phyloP scores from a whole-genome alignment of 768 basidiomycete genomes.

The Postia placenta region DNA sequence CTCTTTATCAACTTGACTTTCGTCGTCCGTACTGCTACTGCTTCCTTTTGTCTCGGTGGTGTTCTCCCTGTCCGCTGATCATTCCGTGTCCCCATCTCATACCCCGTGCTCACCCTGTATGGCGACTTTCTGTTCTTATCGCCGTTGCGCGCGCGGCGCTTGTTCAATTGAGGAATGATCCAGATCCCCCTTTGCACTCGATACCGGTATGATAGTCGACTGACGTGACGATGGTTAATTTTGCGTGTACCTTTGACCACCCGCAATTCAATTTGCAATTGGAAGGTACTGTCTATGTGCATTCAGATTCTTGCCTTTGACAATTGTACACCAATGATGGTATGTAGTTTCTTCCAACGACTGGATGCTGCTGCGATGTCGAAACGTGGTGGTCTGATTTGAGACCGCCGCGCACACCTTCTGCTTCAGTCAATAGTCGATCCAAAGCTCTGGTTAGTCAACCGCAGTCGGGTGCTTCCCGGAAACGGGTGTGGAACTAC shows the following conservation, averaged over 20 bases:
- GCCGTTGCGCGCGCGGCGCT: conserved; percentile 1
- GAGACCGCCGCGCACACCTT: too few species aligned
- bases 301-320: too few species aligned
- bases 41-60: conserved; percentile 1
- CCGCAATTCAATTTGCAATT: not conserved
- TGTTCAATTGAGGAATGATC: conserved; percentile 1
- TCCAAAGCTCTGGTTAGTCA: too few species aligned
- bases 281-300: too few species aligned
- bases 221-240: conserved; percentile 16
- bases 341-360: too few species aligned
- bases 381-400: too few species aligned
- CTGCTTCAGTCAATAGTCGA: too few species aligned
- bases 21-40: conserved; percentile 10
- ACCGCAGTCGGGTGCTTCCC: too few species aligned
- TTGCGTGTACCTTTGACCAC: conserved; percentile 14
- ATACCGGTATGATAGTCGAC: conserved; percentile 20
- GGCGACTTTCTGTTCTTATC: not conserved
- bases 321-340: too few species aligned
- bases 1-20: conserved; percentile 45
- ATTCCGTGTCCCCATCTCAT: conserved; percentile 4
- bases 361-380: too few species aligned
- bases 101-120: not conserved
- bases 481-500: too few species aligned
- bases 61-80: not conserved
- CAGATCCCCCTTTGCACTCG: conserved; percentile 4